A percentile compares a stretch with the other conserved stretches of the same genome.
Conservation (phyloP, 495 filamentous ascomycete genomes). For the Cercophora sp. region DNA sequence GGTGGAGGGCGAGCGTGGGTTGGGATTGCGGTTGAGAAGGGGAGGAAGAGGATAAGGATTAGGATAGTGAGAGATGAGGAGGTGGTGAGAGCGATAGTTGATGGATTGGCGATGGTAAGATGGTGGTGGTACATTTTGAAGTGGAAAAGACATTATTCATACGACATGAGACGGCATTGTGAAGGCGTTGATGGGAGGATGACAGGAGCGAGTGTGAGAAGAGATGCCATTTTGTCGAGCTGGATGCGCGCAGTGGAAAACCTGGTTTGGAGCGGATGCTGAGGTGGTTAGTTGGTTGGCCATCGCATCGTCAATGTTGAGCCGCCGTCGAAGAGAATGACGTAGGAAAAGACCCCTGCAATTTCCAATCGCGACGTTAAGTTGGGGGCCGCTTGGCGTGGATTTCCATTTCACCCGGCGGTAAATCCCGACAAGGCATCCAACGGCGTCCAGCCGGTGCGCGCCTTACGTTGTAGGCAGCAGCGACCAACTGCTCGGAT, state of each 20-base stretch:
- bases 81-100: too few relatives aligned
- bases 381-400: neutral
- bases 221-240: neutral
- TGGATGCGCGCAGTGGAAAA: conserved; percentile 1
- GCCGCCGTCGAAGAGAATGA: neutral
- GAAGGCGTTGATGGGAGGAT: neutral
- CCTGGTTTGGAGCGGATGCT: conserved; percentile 10
- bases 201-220: neutral
- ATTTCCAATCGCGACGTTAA: neutral
- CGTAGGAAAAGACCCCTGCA: neutral
- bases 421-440: neutral
- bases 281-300: conserved; percentile 10
- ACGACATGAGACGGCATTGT: neutral
- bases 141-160: neutral
- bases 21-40: neutral
- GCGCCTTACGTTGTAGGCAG: too few relatives aligned
- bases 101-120: too few relatives aligned
- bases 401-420: neutral
- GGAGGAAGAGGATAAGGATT: neutral
- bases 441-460: neutral
- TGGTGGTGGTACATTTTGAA: neutral
- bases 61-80: neutral
- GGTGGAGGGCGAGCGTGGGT: conserved; percentile 1
- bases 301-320: conserved; percentile 1
- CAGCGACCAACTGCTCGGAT: too few relatives aligned